Base-by-base conservation (phyloP, 2,329 filamentous ascomycete species). In the Cordyceps fumosorosea region DNA sequence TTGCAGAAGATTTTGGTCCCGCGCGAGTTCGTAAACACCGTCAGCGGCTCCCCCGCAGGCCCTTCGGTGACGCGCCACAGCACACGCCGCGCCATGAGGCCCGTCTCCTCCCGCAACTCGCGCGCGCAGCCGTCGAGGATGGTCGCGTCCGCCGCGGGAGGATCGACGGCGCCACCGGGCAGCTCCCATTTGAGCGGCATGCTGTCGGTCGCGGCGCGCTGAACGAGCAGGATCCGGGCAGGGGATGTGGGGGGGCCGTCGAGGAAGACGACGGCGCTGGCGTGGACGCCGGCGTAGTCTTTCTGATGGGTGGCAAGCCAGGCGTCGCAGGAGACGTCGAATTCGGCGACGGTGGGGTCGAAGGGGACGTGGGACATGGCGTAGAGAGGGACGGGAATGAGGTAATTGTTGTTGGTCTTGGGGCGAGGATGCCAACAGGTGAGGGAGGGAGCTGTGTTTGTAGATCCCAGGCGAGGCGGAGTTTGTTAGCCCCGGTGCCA, bases 41-140 rank as follows among this genome's bases (percentile, higher is more conserved):
- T 68, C 0, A 71, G 69, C 2, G 64, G 66, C 44, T 66, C 67
- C 0, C 60, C 64, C 18, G 55, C 59, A 2, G 55, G 22, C 3
- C 71, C 70, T 52, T 73, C 70, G 18, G 69, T 69, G 6, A 77
- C 66, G 16, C 70, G 64, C 34, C 69, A 64, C 45, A 63, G 57
- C 51, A 78, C 65, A 37, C 67, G 67, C 12, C 54, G 65, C 4
- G 72, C 73, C 34, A 65, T 58, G 4, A 82, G 69, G 0, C 79
- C 78, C 10, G 77, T 67, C 68, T 82, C 80, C 69, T 83, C 81
- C 68, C 69, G 73, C 2, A 83, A 71, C 70, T 83, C 81, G 18
- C 81, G 74, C 18, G 74, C 77, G n/a, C 75, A 76, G 18, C 73
- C 76, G 53, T 74, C 66, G 4, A 83, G 70, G 5, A 83, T 72